Base-by-base conservation (phyloP, 768 basidiomycete genomes). In the Myochromella boudieri region DNA sequence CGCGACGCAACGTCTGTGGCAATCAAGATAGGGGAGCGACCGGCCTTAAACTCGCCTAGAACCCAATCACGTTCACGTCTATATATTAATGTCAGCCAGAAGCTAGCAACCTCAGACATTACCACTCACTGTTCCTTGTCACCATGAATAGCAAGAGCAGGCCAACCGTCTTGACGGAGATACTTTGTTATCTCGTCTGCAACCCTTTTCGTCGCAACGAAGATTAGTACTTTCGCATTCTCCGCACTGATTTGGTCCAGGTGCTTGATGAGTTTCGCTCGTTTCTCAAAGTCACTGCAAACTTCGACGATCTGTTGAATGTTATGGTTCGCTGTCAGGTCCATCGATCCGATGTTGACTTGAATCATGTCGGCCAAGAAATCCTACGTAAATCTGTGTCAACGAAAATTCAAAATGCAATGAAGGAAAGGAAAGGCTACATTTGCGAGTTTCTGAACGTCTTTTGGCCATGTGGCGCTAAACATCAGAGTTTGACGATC, bases 61-160 rank as follows among this genome's bases (percentile, higher is more conserved):
- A 98, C 97, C 97, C 97, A 99, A 64, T 99, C 97, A 73, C 97
- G 95, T 74, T 99, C 97, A 47, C 91, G 90, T 61, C 90, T 93
- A 18, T 7, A 49, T 10, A 37, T 9, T 26, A 24, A 4, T 20
- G 37, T 60, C 33, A 52, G 43, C 8, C 34, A 12, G 20, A 42
- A 11, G 21, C 6, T 17, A 11, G 9, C n/a, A 9, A n/a, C 17
- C n/a, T 28, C 25, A 8, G 39, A 6, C 18, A 34, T 9, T 49
- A 15, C 3, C 18, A 42, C 88, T 57, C 64, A 95, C 90, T 97
- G 93, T 75, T 94, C 94, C 71, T 99, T 99, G 75, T 99, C 97
- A 60, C 97, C 97, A 63, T 99, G 97, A 60, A 99, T 99, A 44
- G 97, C 95, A 28, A 99, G 75, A 11, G 97, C 97, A n/a, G 97